phyloP scores from a whole-genome alignment of 2,329 filamentous ascomycete genomes.

The Xylariaceae sp. region DNA sequence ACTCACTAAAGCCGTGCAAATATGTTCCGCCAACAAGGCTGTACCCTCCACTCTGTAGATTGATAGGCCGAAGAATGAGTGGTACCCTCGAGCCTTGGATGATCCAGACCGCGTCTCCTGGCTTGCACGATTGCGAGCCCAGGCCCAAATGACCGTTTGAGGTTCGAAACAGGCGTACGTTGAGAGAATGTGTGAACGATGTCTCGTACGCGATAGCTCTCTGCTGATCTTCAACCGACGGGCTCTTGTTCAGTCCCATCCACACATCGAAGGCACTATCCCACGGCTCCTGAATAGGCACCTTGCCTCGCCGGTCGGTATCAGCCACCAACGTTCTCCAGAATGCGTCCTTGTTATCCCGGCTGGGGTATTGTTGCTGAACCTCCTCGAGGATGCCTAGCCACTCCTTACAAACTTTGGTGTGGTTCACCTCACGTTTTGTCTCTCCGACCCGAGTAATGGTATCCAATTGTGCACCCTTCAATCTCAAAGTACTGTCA shows the following conservation, averaged over 20 bases:
- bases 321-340: conserved; percentile 17
- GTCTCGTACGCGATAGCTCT: conserved; percentile 13
- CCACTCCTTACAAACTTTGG: conserved; percentile 11
- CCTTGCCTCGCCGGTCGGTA: conserved; percentile 8
- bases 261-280: conserved; percentile 13
- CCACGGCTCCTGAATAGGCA: conserved; percentile 13
- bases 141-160: conserved; percentile 13
- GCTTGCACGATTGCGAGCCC: conserved; percentile 12
- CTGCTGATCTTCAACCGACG: conserved; percentile 5
- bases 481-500: conserved; percentile 1
- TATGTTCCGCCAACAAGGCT: conserved; percentile 17
- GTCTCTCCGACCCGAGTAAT: conserved; percentile 14
- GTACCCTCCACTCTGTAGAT: conserved; percentile 1
- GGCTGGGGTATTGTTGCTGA: conserved; percentile 10
- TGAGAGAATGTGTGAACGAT: conserved; percentile 17
- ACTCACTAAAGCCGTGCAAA: conserved; percentile 17
- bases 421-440: conserved; percentile 11
- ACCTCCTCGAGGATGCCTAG: conserved; percentile 10
- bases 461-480: conserved; percentile 12
- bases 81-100: conserved; percentile 17
- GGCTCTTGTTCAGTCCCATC: conserved; percentile 9
- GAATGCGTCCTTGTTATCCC: conserved; percentile 13
- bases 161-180: conserved; percentile 16
- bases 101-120: conserved; percentile 16
- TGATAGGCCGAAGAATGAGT: conserved; percentile 10